Base-by-base conservation (phyloP, 371 early-diverging fungal species). In the Apophysomyces sp. region DNA sequence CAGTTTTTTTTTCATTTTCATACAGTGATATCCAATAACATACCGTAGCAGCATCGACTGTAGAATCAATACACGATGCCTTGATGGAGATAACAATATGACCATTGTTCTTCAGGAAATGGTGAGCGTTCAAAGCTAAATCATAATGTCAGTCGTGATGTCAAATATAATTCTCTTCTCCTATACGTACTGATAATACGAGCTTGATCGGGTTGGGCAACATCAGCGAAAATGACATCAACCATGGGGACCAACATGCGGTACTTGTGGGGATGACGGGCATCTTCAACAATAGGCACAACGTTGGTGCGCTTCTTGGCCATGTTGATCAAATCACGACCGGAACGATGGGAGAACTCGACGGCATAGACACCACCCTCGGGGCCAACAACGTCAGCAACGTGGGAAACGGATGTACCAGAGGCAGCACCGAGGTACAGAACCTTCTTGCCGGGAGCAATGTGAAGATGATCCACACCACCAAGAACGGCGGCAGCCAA, bases 301-400 rank as follows among this genome's bases (percentile, higher is more conserved):
- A 99, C 98, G 83, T 99, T 99, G 68, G 97, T 97, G 73, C 99
- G 94, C 90, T 99, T 99, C 92, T 99, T 99, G 74, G 99, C 99
- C 90, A 99, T 93, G 86, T 98, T 98, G 83, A 99, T 97, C 64
- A 99, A 85, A 77, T 99, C 99, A 84, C 99, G 95, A 49, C 99
- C 99, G 40, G 99, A 94, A 71, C 99, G 94, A 86, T 99, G 99
- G 62, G 99, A 98, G 88, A 99, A 99, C 84, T 99, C 99, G 63
- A 99, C 99, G 34, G 99, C 99, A 80, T 99, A 99, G 28, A 99
- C 99, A 44, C 94, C 87, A 74, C 99, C 99, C 71, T 92, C 80
- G 52, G 98, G 94, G n/a, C 99, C 99, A 67, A 99, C 99, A 61
- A 99, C 90, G 77, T 99, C 99, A 54, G 99, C 96, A 61, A 99